These are phyloP conservation scores for Gentiana dahurica DNA, from an alignment of 257 asterid genomes.

Conservation along the genomic window DNA sequence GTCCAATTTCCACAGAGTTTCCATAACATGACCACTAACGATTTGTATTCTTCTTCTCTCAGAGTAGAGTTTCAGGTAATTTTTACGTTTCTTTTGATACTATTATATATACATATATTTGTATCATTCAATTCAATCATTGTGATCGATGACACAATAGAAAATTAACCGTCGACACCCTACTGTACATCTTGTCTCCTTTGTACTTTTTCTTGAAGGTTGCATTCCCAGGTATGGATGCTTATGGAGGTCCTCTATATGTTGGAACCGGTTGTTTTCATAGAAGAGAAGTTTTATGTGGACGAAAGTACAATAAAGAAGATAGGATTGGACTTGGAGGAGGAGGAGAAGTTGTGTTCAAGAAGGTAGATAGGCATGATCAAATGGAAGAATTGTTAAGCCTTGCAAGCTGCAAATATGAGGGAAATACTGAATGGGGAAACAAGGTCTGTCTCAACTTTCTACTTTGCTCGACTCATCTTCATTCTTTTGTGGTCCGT, in stretches of 20 bases:
- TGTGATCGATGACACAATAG: neutral
- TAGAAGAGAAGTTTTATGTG: constrained; percentile 22
- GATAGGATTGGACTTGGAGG: constrained; percentile 8
- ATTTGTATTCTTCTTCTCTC: constrained; percentile 13
- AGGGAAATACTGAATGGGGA: constrained; percentile 25
- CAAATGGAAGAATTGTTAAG: constrained; percentile 9
- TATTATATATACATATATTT: neutral
- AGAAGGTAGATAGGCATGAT: constrained; percentile 2
- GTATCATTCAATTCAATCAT: too few relatives aligned
- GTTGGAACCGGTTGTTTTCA: constrained; percentile 30
- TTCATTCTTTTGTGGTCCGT: too few relatives aligned
- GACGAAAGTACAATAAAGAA: constrained; percentile 10
- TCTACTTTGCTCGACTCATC: too few relatives aligned
- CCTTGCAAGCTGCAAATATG: constrained; percentile 18
- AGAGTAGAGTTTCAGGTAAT: constrained; percentile 12
- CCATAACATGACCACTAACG: constrained; percentile 19
- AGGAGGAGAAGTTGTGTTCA: neutral
- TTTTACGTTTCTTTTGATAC: neutral
- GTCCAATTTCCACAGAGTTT: constrained; percentile 23
- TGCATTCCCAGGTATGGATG: constrained; percentile 19
- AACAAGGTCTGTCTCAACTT: constrained; percentile 14
- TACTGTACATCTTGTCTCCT: neutral
- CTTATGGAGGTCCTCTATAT: constrained; percentile 27
- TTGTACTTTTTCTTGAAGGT: constrained; percentile 11
- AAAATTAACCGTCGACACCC: neutral